A percentile compares a stretch with the other conserved stretches of the same genome.
Evolutionary conservation across 1,139 yeast species (phyloP).

Genomic region (Kurtzmaniella quercitrusa): DNA sequence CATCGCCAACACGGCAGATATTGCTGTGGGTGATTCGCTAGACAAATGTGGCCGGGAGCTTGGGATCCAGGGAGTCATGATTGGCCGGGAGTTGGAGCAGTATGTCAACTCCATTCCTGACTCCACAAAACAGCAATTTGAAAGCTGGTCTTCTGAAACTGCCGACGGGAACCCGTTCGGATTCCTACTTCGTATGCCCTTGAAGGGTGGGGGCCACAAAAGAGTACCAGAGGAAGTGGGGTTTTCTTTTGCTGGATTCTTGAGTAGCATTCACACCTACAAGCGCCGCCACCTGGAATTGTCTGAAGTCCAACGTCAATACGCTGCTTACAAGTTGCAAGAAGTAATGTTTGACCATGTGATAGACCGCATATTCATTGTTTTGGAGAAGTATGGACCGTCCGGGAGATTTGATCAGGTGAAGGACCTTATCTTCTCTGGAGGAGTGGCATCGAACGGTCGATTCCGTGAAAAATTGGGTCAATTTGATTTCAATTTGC

Average conservation of each 20-base stretch:
- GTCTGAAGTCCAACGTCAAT: conserved; percentile 20
- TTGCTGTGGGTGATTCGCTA: conserved; percentile 89
- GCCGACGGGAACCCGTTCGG: conserved; percentile 24
- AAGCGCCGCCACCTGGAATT: conserved; percentile 14
- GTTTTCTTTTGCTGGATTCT: conserved; percentile 79
- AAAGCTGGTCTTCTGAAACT: conserved; percentile 16
- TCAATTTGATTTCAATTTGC: conserved; percentile 23
- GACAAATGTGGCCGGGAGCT: conserved; percentile 90
- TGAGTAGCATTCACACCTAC: conserved; percentile 48
- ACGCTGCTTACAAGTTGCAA: conserved; percentile 63
- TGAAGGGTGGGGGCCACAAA: conserved; percentile 27
- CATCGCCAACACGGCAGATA: conserved; percentile 72
- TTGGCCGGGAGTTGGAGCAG: conserved; percentile 76
- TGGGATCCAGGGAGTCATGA: conserved; percentile 76
- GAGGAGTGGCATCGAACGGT: conserved; percentile 87
- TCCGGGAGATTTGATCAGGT: conserved; percentile 40
- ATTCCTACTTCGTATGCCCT: conserved; percentile 28
- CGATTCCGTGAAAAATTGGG: conserved; percentile 50
- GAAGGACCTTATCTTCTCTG: conserved; percentile 71
- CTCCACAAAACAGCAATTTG: conserved; percentile 17
- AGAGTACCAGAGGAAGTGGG: conserved; percentile 29
- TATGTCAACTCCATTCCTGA: conserved; percentile 38
- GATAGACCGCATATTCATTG: conserved; percentile 55
- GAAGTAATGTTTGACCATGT: conserved; percentile 68
- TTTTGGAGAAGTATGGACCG: conserved; percentile 37